Base-by-base conservation (phyloP, 2,329 filamentous ascomycete species). In the Aspergillus clavatus region DNA sequence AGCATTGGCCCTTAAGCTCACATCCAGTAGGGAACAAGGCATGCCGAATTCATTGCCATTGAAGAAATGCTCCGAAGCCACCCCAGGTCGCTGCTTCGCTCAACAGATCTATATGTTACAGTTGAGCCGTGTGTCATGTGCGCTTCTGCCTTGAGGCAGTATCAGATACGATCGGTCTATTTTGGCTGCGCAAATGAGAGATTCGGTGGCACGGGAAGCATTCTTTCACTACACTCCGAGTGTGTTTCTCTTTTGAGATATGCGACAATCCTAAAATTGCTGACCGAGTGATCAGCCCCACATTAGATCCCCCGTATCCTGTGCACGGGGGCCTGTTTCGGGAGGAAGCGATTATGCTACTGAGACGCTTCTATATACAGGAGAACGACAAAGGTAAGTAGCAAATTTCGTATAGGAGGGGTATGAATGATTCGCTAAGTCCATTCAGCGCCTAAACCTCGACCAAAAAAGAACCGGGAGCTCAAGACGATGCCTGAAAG, bases 51-150 rank as follows among this genome's bases (percentile, higher is more conserved):
- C 62, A 84, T 97, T 70, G 93, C 90, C 38, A 77, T 98, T 42
- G 75, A 79, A 46, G 71, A 81, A 51, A 80, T 86, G 54, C 72
- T 87, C 37, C 71, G 77, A 18, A 77, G 76, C 42, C 78, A 93
- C 54, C 78, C 84, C 42, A 78, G 81, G 26, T 78, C 77, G 10
- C 80, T 91, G 51, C 75, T 97, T 55, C 75, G 74, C 29, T 80
- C 90, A 53, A 86, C 83, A 7, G 82, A 86, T 60, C 80, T 98
- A 41, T 98, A 98, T 68, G 93, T 98, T 39, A 98, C 93, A 0
- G 91, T 98, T 43, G 94, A 98, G 70, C 93, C 93, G 4, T 98
- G 93, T 67, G 89, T 98, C 72, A 98, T 98, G 93, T 98, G 93
- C 65, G 93, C 93, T 10, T 94, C 89, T 5, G 82, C 94, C 42